Conservation (phyloP, 2,329 filamentous ascomycete species). For the Venturia pyrina region DNA sequence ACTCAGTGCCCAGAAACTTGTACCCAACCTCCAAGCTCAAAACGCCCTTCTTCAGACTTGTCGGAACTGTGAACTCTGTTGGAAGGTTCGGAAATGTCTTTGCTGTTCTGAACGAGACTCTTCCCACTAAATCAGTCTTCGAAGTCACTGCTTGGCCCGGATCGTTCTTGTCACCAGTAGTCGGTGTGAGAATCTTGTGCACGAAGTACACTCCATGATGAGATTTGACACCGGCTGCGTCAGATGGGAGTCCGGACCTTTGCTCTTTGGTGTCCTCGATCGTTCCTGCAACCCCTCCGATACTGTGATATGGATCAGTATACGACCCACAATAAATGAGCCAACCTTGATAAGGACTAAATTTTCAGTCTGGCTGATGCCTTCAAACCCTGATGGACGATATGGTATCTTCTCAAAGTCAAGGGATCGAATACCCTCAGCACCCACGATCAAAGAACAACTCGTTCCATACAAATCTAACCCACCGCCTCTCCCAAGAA, state of each 20-base stretch:
- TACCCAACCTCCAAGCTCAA: slow-evolving; percentile 18
- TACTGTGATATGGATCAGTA: slow-evolving; percentile 15
- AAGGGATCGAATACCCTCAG: no score
- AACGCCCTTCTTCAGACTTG: slow-evolving; percentile 13
- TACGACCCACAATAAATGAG: background rate
- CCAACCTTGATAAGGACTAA: background rate
- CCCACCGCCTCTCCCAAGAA: no score
- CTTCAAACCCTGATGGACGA: no score
- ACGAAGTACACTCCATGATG: slow-evolving; percentile 22
- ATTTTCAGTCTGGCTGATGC: no score
- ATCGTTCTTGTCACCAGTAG: background rate
- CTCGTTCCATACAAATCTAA: no score
- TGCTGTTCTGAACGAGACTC: slow-evolving; percentile 15
- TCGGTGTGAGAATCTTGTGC: slow-evolving; percentile 17
- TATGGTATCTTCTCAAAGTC: no score
- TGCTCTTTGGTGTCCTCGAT: slow-evolving; percentile 22
- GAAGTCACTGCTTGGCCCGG: no score
- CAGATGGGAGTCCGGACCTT: slow-evolving; percentile 15
- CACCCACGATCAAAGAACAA: no score
- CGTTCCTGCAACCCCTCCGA: slow-evolving; percentile 19
- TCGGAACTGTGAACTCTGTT: slow-evolving; percentile 14
- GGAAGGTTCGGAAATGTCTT: slow-evolving; percentile 16
- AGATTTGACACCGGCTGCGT: slow-evolving; percentile 14
- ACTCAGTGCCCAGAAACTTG: slow-evolving; percentile 16
- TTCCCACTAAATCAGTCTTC: slow-evolving; percentile 19